Conservation (phyloP, 192 early-diverging fungal genomes). For the Blastocladiella britannica region DNA sequence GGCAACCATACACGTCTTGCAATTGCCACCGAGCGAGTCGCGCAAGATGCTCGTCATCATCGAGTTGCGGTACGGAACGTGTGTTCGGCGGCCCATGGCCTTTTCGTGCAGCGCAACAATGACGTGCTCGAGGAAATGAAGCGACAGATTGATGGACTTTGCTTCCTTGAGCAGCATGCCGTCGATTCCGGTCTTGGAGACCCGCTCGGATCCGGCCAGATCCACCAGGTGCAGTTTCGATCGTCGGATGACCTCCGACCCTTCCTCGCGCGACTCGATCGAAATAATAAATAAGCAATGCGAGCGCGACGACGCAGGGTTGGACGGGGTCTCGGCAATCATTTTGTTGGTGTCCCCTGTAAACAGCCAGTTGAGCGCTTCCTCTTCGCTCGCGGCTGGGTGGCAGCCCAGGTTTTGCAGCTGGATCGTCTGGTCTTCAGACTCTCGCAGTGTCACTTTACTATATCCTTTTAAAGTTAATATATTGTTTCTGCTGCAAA, state of each 20-base stretch:
- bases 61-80: slow-evolving; percentile 38
- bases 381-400: slow-evolving; percentile 24
- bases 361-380: slow-evolving; percentile 38
- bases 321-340: slow-evolving; percentile 45
- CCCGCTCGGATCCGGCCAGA: slow-evolving; percentile 41
- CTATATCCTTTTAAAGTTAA: too few species aligned
- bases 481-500: too few species aligned
- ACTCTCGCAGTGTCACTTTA: slow-evolving; percentile 27
- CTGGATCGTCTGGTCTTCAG: slow-evolving; percentile 24
- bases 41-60: slow-evolving; percentile 38
- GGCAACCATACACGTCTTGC: slow-evolving; percentile 39
- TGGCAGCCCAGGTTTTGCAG: slow-evolving; percentile 26
- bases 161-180: slow-evolving; percentile 37
- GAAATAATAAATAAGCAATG: slow-evolving; percentile 39
- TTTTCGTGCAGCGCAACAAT: slow-evolving; percentile 41
- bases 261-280: slow-evolving; percentile 13
- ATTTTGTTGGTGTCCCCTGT: slow-evolving; percentile 39
- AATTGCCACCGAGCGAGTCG: slow-evolving; percentile 40
- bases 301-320: slow-evolving; percentile 35
- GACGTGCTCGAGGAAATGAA: slow-evolving; percentile 42
- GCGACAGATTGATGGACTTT: slow-evolving; percentile 33
- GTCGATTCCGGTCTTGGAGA: slow-evolving; percentile 26
- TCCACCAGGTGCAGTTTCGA: slow-evolving; percentile 41
- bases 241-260: slow-evolving; percentile 21
- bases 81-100: slow-evolving; percentile 21